Base-by-base conservation (phyloP, 2,329 filamentous ascomycete genomes). In the Claviceps sp. region DNA sequence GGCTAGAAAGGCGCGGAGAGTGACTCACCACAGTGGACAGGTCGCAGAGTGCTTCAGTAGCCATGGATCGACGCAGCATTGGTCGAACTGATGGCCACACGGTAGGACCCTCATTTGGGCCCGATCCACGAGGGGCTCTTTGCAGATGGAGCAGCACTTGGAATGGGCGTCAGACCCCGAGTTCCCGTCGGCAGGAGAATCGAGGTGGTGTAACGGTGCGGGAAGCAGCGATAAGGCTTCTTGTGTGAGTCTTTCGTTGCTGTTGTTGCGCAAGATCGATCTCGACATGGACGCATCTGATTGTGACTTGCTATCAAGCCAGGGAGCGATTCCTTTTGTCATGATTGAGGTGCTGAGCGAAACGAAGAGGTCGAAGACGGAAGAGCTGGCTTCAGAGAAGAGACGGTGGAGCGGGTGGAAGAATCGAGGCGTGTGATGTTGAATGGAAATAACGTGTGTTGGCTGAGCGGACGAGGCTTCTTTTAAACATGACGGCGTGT, bases 41-140 rank as follows among this genome's bases (percentile, higher is more conserved):
- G 52, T 51, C 4, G 49, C 45, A 20, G 52, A 48, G 26, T 37
- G 49, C 22, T 24, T 46, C 22, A 46, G 26, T 2, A 51, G 37
- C 52, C 52, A 51, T 16, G 52, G 49, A 14, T 54, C 52, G 41
- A 51, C 30, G 46, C 52, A 54, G 37, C 22, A 13, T 30, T 37
- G 38, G 26, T 54, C 49, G 24, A 51, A 51, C 22, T 37, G 45
- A 41, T 54, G 52, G 2, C 52, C 52, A 9, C 52, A 54, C 13
- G 48, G 41, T 3, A 54, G 41, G 18, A 38, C 37, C 13, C 52
- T 44, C 16, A 54, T n/a, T 24, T 54, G 38, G 6, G 18, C 34
- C 9, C 52, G 45, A 2, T 54, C 45, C 13, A 47, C 24, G 7
- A 54, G 44, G n/a, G 49, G 45, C 41, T 47, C 52, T 16, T 41